phyloP scores from a whole-genome alignment of 345 rosid species.

The Eucalyptus cladocalyx region DNA sequence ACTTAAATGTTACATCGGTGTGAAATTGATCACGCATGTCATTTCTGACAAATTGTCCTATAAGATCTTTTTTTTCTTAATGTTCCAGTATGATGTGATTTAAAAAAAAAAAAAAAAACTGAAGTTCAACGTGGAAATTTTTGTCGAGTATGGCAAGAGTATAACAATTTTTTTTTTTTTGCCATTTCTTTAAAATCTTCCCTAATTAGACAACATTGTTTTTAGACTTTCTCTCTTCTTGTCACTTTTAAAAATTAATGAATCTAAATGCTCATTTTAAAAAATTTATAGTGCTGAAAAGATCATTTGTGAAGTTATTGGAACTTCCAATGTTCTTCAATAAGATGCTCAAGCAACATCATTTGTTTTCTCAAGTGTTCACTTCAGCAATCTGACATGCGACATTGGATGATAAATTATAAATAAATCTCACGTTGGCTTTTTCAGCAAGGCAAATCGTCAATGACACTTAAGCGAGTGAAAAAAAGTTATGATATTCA shows the following conservation, averaged over 20 bases:
- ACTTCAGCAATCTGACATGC: neutral
- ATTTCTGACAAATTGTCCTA: neutral
- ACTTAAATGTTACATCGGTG: too few relatives aligned
- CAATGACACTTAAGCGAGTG: neutral
- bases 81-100: neutral
- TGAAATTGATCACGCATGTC: too few relatives aligned
- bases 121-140: neutral
- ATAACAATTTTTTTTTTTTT: neutral
- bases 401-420: too few relatives aligned
- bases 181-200: neutral
- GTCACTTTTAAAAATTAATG: neutral
- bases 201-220: neutral
- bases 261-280: neutral
- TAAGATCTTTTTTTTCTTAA: neutral
- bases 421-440: neutral
- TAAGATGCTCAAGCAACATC: neutral
- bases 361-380: neutral
- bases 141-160: neutral
- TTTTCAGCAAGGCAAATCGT: neutral
- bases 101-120: too few relatives aligned
- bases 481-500: neutral
- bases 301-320: neutral
- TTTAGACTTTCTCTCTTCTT: neutral
- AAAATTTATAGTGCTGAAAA: neutral
- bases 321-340: neutral